phyloP scores from a whole-genome alignment of 768 basidiomycete genomes.

The Tremella fuciformis region DNA sequence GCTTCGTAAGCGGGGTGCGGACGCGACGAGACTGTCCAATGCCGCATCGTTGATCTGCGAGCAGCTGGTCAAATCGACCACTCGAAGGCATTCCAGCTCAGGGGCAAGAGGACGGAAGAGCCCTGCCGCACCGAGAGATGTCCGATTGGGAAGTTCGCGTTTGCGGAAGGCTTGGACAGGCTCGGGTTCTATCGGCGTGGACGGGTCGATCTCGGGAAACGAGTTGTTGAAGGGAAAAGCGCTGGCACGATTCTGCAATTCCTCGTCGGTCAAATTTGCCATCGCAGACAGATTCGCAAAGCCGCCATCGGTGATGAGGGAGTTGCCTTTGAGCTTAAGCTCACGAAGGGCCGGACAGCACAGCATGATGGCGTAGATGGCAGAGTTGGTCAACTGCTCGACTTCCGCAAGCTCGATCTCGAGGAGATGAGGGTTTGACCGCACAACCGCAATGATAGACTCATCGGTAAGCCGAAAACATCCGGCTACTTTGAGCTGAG shows the following conservation, averaged over 20 bases:
- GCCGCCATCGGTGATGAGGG: conserved; percentile 72
- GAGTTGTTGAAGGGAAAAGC: not conserved
- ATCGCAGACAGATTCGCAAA: conserved; percentile 67
- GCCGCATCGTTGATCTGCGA: conserved; percentile 73
- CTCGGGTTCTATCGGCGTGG: not conserved
- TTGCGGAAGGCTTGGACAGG: not conserved
- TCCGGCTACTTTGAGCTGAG: conserved; percentile 74
- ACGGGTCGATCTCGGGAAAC: not conserved
- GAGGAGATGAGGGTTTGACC: conserved; percentile 76
- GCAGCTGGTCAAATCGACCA: conserved; percentile 89
- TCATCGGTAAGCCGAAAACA: conserved; percentile 71
- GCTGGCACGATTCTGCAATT: not conserved
- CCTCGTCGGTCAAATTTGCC: conserved; percentile 37
- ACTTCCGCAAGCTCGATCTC: conserved; percentile 92
- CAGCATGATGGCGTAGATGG: conserved; percentile 79
- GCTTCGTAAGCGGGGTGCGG: conserved; percentile 78
- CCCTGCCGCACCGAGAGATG: not conserved
- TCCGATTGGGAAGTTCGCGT: not conserved
- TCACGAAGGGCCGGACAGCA: conserved; percentile 82
- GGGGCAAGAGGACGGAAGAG: conserved; percentile 15
- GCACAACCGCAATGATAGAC: conserved; percentile 71
- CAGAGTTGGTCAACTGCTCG: conserved; percentile 68
- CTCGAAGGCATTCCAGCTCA: conserved; percentile 77
- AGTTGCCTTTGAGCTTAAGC: conserved; percentile 77
- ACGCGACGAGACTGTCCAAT: conserved; percentile 74